Percentiles rank a stretch among this genome's conserved stretches.
phyloP scores from a whole-genome alignment of 768 basidiomycete species.

The Boletellus ananiceps region DNA sequence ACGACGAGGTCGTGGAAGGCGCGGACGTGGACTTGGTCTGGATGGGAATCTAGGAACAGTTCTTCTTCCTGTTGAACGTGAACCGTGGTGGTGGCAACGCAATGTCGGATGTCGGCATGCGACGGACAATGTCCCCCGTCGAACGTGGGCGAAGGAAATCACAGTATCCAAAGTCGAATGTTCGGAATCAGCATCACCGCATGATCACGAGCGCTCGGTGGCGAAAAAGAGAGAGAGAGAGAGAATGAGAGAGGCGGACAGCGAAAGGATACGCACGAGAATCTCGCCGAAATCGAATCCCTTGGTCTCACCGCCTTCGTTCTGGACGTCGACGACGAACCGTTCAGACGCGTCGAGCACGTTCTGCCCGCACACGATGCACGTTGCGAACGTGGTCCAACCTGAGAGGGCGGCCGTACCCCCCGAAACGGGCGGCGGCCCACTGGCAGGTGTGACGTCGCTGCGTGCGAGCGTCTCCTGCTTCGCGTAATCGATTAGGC shows the following conservation, averaged over 20 bases:
- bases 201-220: not conserved
- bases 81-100: no score
- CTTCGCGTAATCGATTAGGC: slow-evolving; percentile 22
- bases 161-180: no score
- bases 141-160: no score
- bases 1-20: slow-evolving; percentile 26
- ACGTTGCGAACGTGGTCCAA: not conserved
- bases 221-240: no score
- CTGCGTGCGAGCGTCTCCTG: not conserved
- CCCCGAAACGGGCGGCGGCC: no score
- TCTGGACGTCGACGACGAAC: slow-evolving; percentile 24
- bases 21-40: slow-evolving; percentile 14
- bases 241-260: no score
- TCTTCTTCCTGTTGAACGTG: slow-evolving; percentile 20
- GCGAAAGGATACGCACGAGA: slow-evolving; percentile 16
- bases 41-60: slow-evolving; percentile 13
- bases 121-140: no score
- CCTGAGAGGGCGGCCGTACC: no score
- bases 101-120: no score
- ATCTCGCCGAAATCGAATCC: slow-evolving; percentile 27
- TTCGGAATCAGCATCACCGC: not conserved
- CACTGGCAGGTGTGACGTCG: not conserved
- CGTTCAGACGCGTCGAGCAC: slow-evolving; percentile 12
- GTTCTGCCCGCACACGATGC: slow-evolving; percentile 17
- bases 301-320: slow-evolving; percentile 24